phyloP scores from a whole-genome alignment of 495 filamentous ascomycete species.

The Xylaria longipes region DNA sequence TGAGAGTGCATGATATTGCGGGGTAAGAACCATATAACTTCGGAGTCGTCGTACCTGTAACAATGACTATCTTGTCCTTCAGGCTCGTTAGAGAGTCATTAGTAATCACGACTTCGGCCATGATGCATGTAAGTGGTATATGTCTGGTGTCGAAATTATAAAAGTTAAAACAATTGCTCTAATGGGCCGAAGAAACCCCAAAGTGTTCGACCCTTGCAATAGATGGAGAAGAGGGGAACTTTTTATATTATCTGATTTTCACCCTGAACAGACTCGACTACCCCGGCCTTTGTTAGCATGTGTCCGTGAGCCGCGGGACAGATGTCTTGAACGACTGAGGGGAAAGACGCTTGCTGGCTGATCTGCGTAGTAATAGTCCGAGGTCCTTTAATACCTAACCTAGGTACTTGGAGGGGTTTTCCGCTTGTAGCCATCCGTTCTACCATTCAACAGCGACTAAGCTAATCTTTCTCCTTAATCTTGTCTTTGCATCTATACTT shows the following conservation, averaged over 20 bases:
- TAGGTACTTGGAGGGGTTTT: background rate
- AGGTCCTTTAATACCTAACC: background rate
- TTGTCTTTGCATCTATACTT: background rate
- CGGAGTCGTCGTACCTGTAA: slow-evolving; percentile 51
- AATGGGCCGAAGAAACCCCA: background rate
- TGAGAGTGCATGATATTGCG: background rate
- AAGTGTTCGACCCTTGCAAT: background rate
- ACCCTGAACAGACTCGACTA: no score
- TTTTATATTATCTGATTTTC: background rate
- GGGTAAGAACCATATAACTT: background rate
- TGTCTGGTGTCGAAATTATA: background rate
- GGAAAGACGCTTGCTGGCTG: background rate
- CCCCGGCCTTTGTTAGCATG: background rate
- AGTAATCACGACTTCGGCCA: slow-evolving; percentile 43
- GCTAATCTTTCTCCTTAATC: no score
- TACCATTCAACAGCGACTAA: background rate
- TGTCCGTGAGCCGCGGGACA: background rate
- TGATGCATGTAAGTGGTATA: background rate
- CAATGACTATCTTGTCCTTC: slow-evolving; percentile 54
- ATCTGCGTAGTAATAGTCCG: background rate
- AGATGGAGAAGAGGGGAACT: background rate
- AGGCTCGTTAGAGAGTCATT: slow-evolving; percentile 43
- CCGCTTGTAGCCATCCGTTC: background rate
- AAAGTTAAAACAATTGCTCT: background rate
- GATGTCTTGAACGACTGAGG: background rate